phyloP scores from a whole-genome alignment of 1,139 yeast genomes.

The Zygosaccharomyces pseudobailii region DNA sequence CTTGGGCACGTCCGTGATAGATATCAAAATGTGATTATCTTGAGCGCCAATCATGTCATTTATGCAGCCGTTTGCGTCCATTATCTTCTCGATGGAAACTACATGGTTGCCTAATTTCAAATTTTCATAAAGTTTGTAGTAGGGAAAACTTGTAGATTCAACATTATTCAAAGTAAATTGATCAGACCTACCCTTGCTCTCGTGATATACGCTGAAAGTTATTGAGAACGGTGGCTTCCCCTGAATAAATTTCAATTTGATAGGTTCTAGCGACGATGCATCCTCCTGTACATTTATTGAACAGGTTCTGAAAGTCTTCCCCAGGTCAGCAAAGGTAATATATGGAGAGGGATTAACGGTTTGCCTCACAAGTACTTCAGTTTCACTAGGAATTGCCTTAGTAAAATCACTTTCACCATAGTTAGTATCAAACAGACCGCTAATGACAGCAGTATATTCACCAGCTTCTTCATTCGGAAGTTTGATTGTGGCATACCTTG shows the following conservation, averaged over 20 bases:
- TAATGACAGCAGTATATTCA: conserved; percentile 54
- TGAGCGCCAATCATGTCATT: conserved; percentile 39
- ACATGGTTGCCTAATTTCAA: conserved; percentile 52
- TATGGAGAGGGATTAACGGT: conserved; percentile 58
- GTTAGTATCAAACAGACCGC: conserved; percentile 59
- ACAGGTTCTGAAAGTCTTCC: conserved; percentile 53
- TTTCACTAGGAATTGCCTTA: conserved; percentile 31
- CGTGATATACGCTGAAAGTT: conserved; percentile 50
- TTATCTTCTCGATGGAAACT: conserved; percentile 51
- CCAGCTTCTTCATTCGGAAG: conserved; percentile 47
- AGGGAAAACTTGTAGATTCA: conserved; percentile 32
- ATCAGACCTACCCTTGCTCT: conserved; percentile 46
- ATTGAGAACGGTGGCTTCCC: conserved; percentile 67
- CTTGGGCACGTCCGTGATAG: conserved; percentile 73
- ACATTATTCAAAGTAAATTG: conserved; percentile 37
- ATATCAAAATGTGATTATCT: conserved; percentile 39
- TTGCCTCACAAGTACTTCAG: conserved; percentile 50
- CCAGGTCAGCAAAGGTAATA: conserved; percentile 46
- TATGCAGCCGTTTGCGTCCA: conserved; percentile 69
- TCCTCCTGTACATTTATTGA: conserved; percentile 43
- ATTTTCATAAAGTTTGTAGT: conserved; percentile 41
- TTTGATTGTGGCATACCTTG: conserved; percentile 46
- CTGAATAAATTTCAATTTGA: conserved; percentile 45
- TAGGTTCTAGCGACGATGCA: conserved; percentile 40
- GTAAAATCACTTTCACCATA: conserved; percentile 49